Evolutionary conservation across 2,329 filamentous ascomycete species (phyloP).

Genomic region (Dothideomycetes sp.): DNA sequence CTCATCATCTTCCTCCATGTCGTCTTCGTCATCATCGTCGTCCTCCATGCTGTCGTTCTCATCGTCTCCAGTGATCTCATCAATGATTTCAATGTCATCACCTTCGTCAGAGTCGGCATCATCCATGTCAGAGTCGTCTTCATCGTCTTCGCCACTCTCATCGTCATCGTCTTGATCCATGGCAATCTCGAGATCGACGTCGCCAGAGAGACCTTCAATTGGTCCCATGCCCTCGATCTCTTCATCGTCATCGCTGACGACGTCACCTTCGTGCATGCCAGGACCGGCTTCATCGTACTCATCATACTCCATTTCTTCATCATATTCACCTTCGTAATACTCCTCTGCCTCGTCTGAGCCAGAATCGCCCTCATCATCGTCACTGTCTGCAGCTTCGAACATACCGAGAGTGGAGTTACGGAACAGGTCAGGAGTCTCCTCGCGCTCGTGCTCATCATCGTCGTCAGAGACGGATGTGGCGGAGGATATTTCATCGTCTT

Average conservation of each 20-base stretch:
- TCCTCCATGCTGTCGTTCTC: slow-evolving; percentile 37
- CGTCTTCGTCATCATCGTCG: slow-evolving; percentile 42
- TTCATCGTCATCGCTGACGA: slow-evolving; percentile 80
- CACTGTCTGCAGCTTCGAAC: slow-evolving; percentile 74
- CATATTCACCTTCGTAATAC: slow-evolving; percentile 79
- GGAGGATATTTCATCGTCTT: slow-evolving; percentile 81
- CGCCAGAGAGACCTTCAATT: slow-evolving; percentile 54
- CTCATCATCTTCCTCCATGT: slow-evolving; percentile 29
- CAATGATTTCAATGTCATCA: slow-evolving; percentile 33
- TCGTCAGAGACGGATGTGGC: slow-evolving; percentile 83
- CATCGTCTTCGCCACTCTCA: slow-evolving; percentile 52
- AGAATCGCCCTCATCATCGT: slow-evolving; percentile 68
- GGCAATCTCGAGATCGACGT: slow-evolving; percentile 64
- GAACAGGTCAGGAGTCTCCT: slow-evolving; percentile 95
- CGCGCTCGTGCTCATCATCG: slow-evolving; percentile 44
- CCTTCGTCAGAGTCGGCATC: slow-evolving; percentile 54
- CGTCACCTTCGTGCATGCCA: slow-evolving; percentile 70
- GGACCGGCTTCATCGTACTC: slow-evolving; percentile 59
- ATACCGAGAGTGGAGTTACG: slow-evolving; percentile 93
- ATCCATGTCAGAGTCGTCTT: slow-evolving; percentile 48
- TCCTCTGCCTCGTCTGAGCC: slow-evolving; percentile 57
- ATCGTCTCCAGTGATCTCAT: slow-evolving; percentile 40
- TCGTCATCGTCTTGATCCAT: slow-evolving; percentile 69
- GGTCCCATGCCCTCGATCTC: slow-evolving; percentile 73
- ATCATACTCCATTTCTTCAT: slow-evolving; percentile 86